phyloP scores from a whole-genome alignment of 208 protist species.

The Leishmania amazonensis region DNA sequence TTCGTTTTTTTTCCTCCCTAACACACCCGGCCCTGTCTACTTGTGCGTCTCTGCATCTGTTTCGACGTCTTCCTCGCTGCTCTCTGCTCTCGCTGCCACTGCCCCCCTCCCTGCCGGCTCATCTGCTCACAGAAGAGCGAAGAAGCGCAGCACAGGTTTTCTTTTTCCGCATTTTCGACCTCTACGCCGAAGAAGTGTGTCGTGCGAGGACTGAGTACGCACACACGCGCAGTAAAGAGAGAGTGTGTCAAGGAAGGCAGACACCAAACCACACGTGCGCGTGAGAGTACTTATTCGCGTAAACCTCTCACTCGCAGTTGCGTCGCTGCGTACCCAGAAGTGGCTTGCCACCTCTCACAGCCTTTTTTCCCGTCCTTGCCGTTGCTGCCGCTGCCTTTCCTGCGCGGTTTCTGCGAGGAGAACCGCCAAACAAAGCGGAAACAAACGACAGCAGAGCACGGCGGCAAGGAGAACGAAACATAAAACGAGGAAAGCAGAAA shows the following conservation, averaged over 20 bases:
- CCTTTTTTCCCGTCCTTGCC: not conserved
- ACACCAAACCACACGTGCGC: not conserved
- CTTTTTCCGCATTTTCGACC: not conserved
- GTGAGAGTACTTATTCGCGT: not conserved
- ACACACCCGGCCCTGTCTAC: not conserved
- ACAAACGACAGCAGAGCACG: not conserved
- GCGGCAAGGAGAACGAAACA: not conserved
- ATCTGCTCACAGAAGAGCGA: not conserved
- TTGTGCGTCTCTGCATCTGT: not conserved
- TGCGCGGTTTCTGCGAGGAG: not conserved
- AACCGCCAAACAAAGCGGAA: not conserved
- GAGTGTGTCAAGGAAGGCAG: not conserved
- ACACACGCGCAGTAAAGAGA: not conserved
- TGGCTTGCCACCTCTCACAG: not conserved
- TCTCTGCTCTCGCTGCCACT: not conserved
- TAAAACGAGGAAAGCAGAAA: not conserved
- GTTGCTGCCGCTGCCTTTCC: not conserved
- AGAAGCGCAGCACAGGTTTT: not conserved
- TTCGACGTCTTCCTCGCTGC: not conserved
- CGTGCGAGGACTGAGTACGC: not conserved
- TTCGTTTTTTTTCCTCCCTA: not conserved
- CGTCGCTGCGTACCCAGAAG: not conserved
- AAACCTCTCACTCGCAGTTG: not conserved
- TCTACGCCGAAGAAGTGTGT: not conserved
- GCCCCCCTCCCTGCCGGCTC: not conserved